Percentiles rank a stretch among this genome's conserved stretches.
Evolutionary conservation across 2,329 filamentous ascomycete genomes (phyloP).

Genomic region (Colletotrichum coccodes): DNA sequence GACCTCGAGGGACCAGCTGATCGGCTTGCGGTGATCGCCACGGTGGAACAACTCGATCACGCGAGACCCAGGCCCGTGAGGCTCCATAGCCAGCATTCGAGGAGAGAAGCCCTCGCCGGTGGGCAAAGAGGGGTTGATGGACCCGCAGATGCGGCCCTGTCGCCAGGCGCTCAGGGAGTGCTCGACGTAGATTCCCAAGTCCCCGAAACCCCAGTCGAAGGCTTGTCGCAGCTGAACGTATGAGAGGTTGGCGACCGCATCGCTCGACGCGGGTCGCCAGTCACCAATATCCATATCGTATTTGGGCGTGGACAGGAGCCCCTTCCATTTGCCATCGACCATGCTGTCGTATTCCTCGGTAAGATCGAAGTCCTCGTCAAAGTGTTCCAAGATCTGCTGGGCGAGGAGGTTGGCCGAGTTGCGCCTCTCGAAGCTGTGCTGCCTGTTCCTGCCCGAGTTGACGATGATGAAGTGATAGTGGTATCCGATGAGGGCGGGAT

Average conservation of each 20-base stretch:
- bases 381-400: conserved; percentile 51
- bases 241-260: conserved; percentile 58
- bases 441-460: conserved; percentile 58
- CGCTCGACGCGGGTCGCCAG: conserved; percentile 50
- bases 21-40: conserved; percentile 45
- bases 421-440: conserved; percentile 63
- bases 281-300: conserved; percentile 26
- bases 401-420: conserved; percentile 61
- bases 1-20: conserved; percentile 30
- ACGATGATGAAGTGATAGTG: conserved; percentile 65
- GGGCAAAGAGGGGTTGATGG: conserved; percentile 49
- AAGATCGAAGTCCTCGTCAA: conserved; percentile 55
- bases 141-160: conserved; percentile 64
- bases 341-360: conserved; percentile 56
- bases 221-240: conserved; percentile 55
- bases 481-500: conserved; percentile 67
- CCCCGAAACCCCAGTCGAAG: conserved; percentile 45
- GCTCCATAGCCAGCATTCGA: conserved; percentile 54
- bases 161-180: conserved; percentile 62
- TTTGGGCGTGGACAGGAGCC: conserved; percentile 67
- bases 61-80: conserved; percentile 53
- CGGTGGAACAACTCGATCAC: conserved; percentile 61
- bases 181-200: conserved; percentile 63
- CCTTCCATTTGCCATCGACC: conserved; percentile 59
- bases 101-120: conserved; percentile 48